Evolutionary conservation across 2,329 filamentous ascomycete genomes (phyloP), one percentile per base, ranked within the genome.

Genomic region (Beauveria sp.): DNA sequence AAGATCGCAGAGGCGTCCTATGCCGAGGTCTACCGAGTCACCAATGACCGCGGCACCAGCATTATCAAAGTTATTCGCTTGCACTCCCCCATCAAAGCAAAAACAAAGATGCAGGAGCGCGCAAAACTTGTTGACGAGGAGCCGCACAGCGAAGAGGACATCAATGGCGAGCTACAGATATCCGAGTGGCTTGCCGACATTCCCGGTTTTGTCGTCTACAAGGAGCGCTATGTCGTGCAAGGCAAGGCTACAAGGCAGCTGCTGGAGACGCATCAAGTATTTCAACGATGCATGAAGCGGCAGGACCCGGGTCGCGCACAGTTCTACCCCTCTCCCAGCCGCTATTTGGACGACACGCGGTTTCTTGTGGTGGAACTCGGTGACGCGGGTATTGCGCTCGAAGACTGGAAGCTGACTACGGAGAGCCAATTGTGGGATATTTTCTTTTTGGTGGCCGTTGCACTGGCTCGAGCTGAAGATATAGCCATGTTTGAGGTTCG

Each of bases 1-100:
- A 88, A 88, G 72, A 88, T 88, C 56, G 85, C 85, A 10, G 85
- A 88, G 69, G 85, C 85, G 5, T 88, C 85, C 2, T 88, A 83
- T 66, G 84, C 85, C 6, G 85, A 88, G 69, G 84, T 88, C 10
- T 88, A 87, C 66, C 83, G 84, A 10, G 78, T 88, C 65, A 82
- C 76, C 52, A 87, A 86, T 67, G 75, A 78, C 50, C 76, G 79
- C 18, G 84, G 84, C 9, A 85, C 81, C 28, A 87, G 83, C 69
- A 86, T 88, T 67, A 83, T 88, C 72, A 88, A 88, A 66, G 80
- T 83, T 22, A 84, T 88, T 62, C 80, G 84, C 2, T 77, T 88
- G 10, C 72, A 80, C 12, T 86, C 83, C 0, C 81, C 82, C 4
- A 83, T 86, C 63, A 83, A 80, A 64, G 69, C 81, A 0, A 81